These are phyloP conservation scores for Lodderomyces orthopsilosis DNA, from an alignment of 1,139 yeast genomes.

Conservation along the genomic window DNA sequence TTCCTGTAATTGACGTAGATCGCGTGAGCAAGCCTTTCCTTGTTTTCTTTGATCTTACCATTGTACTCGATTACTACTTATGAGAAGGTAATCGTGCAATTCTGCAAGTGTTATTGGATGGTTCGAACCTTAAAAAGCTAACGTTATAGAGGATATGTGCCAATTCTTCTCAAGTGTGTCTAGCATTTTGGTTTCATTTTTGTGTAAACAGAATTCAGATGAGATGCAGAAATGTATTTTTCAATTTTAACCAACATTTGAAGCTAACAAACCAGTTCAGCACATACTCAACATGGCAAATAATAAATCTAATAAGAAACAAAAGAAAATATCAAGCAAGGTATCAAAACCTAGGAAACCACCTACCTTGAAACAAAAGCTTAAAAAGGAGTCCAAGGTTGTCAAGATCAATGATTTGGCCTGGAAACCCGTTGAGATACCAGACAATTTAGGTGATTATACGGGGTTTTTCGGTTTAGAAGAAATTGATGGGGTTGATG, in stretches of 20 bases:
- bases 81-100: too few species aligned
- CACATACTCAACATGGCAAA: constrained; percentile 7
- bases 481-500: constrained; percentile 91
- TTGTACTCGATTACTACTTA: neutral
- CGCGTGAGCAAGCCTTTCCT: constrained; percentile 22
- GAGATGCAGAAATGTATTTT: constrained; percentile 4
- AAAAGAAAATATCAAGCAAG: constrained; percentile 6
- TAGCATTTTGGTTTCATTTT: too few species aligned
- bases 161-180: too few species aligned
- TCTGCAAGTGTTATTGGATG: too few species aligned
- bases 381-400: constrained; percentile 35
- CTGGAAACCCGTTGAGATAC: constrained; percentile 84
- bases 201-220: constrained; percentile 7
- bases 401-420: constrained; percentile 51
- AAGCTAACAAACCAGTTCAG: too few species aligned
- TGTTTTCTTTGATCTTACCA: constrained; percentile 8
- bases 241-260: neutral
- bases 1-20: constrained; percentile 31
- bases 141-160: too few species aligned
- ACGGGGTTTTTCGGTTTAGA: constrained; percentile 91
- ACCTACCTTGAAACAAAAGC: constrained; percentile 33
- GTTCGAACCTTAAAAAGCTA: too few species aligned
- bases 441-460: constrained; percentile 80
- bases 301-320: constrained; percentile 2
- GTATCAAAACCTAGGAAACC: constrained; percentile 17